A percentile compares a stretch with the other conserved stretches of the same genome.
Conservation (phyloP, 768 basidiomycete genomes). For the Russula sp. region DNA sequence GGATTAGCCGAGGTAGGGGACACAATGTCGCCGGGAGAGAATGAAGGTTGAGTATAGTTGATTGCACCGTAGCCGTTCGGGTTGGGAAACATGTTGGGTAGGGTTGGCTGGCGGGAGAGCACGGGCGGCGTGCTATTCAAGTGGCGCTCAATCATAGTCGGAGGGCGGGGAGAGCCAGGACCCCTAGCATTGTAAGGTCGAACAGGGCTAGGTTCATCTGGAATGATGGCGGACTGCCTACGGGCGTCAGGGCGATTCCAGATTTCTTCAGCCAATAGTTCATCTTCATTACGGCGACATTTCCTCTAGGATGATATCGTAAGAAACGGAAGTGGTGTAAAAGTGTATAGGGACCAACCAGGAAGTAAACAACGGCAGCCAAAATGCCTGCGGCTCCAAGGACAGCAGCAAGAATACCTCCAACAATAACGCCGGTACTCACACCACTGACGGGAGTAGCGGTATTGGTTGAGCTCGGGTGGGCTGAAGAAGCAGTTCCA, state of each 20-base stretch:
- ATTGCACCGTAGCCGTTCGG: conserved; percentile 27
- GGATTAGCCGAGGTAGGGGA: conserved; percentile 31
- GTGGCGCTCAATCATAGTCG: conserved; percentile 56
- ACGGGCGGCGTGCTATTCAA: conserved; percentile 26
- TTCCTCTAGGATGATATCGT: conserved; percentile 18
- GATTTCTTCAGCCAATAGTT: conserved; percentile 27
- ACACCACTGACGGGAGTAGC: conserved; percentile 8
- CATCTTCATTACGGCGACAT: conserved; percentile 28
- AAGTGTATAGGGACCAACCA: conserved; percentile 26
- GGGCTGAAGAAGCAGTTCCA: conserved; percentile 1
- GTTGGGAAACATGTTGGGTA: conserved; percentile 17
- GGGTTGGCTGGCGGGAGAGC: conserved; percentile 13
- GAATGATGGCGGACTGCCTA: conserved; percentile 53
- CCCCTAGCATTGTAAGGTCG: conserved; percentile 33
- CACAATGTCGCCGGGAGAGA: conserved; percentile 24
- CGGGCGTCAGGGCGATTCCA: conserved; percentile 56
- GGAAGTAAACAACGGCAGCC: conserved; percentile 30
- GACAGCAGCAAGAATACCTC: conserved; percentile 32
- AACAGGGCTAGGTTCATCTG: conserved; percentile 30
- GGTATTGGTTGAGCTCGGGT: conserved; percentile 2
- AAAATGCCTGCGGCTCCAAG: conserved; percentile 29
- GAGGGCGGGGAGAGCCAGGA: conserved; percentile 47
- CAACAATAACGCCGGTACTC: conserved; percentile 27
- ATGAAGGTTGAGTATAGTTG: conserved; percentile 19
- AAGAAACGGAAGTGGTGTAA: neutral